Base-by-base conservation (phyloP, 2,329 filamentous ascomycete genomes). In the Ophiocordyceps sinensis region DNA sequence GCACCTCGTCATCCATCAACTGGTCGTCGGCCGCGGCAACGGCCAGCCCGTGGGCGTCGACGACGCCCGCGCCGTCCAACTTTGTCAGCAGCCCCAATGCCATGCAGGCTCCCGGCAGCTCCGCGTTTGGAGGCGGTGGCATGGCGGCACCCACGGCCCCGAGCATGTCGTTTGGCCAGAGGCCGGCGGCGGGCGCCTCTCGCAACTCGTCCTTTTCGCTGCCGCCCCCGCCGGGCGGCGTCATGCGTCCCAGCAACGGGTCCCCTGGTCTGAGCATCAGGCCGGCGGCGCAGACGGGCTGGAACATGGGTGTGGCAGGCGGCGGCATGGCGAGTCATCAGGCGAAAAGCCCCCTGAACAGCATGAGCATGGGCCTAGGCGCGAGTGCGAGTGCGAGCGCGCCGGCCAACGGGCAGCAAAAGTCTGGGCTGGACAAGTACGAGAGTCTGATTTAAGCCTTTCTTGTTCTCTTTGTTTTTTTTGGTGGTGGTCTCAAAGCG, bases 371-470 rank as follows among this genome's bases (percentile, higher is more conserved):
- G 32, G 32, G 32, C 32, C 6, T 26, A 5, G 17, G n/a, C 32
- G n/a, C n/a, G 17, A 17, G 32, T n/a, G 11, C 32, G 14, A 19
- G 9, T 2, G 13, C 21, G 44, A 50, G 29, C 49, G 49, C 45
- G 49, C 51, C 41, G 15, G 39, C 42, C 10, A 45, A 49, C 28
- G 44, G 43, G 36, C 57, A 61, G 42, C 60, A 57, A 43, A 69
- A 67, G 50, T 67, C 69, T 5, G 76, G 77, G 0, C 62, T 82
- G 59, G 77, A 80, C 58, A 79, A 77, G 60, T 83, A 82, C 48
- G 72, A 79, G 57, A 82, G 79, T 61, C 55, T 83, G 49, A 57
- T 82, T 49, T 82, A 62, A 62, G 52, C 44, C 36, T 9, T 28
- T 11, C 21, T 29, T 37, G 7, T 39, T 40, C 41, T 44, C 38